A percentile compares a stretch with the other conserved stretches of the same genome.
Evolutionary conservation across 2,329 filamentous ascomycete species (phyloP).

Genomic region (Phoma sp.): DNA sequence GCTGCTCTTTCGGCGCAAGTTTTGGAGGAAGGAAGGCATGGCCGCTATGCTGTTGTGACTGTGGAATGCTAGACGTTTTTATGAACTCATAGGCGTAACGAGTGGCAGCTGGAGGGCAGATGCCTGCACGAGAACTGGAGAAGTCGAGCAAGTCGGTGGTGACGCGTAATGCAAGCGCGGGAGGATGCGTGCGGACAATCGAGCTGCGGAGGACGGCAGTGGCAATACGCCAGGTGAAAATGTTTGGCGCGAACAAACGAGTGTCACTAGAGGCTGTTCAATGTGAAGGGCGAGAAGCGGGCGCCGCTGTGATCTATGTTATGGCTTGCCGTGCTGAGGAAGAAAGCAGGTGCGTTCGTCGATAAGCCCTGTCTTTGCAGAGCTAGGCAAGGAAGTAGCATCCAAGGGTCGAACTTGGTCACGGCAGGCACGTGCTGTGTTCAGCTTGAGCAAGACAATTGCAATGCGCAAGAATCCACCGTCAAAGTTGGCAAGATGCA

Average conservation of each 20-base stretch:
- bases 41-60: constrained; percentile 20
- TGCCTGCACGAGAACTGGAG: constrained; percentile 17
- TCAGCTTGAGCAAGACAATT: constrained; percentile 4
- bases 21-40: constrained; percentile 73
- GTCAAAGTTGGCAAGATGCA: not conserved
- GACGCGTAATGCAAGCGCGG: constrained; percentile 38
- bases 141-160: constrained; percentile 13
- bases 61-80: constrained; percentile 13
- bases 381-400: constrained; percentile 19
- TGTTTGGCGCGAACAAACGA: constrained; percentile 28
- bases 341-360: constrained; percentile 10
- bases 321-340: constrained; percentile 2
- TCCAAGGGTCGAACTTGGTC: constrained; percentile 10
- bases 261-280: constrained; percentile 29
- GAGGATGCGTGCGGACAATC: constrained; percentile 22
- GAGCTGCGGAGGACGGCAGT: constrained; percentile 27
- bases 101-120: constrained; percentile 18
- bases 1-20: constrained; percentile 75
- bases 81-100: constrained; percentile 27
- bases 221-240: constrained; percentile 28
- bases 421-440: constrained; percentile 7
- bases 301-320: constrained; percentile 4
- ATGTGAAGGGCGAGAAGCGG: constrained; percentile 19
- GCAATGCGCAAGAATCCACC: not conserved
- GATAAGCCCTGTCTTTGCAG: constrained; percentile 11